Base-by-base conservation (phyloP, 2,329 filamentous ascomycete genomes). In the Aaosphaeria pasadenensis region DNA sequence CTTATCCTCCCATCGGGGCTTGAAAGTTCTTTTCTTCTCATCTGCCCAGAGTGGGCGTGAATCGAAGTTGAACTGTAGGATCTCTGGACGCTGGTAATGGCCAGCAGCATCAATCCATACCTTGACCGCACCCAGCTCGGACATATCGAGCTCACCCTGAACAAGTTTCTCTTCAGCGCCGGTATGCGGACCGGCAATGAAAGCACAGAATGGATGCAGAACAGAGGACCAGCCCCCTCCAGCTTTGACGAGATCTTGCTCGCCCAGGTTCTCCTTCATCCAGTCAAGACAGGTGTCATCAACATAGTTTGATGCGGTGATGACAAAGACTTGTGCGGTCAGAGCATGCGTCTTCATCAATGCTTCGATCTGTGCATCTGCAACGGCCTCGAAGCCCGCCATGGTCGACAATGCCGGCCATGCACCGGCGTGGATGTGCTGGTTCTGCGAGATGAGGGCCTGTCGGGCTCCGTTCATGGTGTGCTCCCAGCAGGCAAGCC, bases 311-410 rank as follows among this genome's bases (percentile, higher is more conserved):
- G 66, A 68, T 2, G 73, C 73, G 1, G 63, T 64, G 30, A 76
- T 57, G 24, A 75, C 74, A 45, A 75, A 77, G 2, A 71, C 69
- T 48, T 77, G 74, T 11, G 67, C 73, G 1, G 72, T 75, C 28
- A 76, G 49, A 2, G 74, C 73, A 49, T 76, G 74, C 5, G 62
- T 58, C 58, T 75, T 76, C 73, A 75, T 76, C 33, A 76, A 52
- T 5, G 70, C 73, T 59, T 77, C 74, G 45, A 77, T 76, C 56
- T 76, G 72, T n/a, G 60, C 60, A 50, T 73, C 66, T 2, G 72
- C 73, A 5, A 70, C 66, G 0, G 51, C 56, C 48, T 75, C 71
- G 39, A 76, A 74, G 0, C 73, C 72, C 0, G 56, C 54, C 65
- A 67, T 63, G 6, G 60, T 65, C 0, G 61, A 63, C n/a, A 65